These are phyloP conservation scores for Vararia minispora DNA, from an alignment of 768 basidiomycete species.

Conservation along the genomic window DNA sequence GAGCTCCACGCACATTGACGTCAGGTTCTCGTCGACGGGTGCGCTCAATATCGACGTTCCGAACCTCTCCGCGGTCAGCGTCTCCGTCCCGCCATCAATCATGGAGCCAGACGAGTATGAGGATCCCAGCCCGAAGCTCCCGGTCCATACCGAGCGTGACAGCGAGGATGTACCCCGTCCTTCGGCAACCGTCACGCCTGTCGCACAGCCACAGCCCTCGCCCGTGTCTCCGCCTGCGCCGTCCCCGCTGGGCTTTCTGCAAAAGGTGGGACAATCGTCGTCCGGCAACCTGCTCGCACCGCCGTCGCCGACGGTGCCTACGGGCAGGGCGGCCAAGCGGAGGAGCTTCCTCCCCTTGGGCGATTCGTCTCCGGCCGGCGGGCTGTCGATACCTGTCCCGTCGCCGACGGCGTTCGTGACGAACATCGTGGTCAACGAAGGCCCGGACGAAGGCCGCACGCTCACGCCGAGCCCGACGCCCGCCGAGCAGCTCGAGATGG, in stretches of 20 bases:
- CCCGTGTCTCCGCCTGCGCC: conserved; percentile 9
- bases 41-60: conserved; percentile 29
- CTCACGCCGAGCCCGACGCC: conserved; percentile 34
- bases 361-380: conserved; percentile 52
- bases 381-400: conserved; percentile 52
- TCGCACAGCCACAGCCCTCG: conserved; percentile 3
- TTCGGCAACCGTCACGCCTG: conserved; percentile 4
- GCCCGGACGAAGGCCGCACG: conserved; percentile 15
- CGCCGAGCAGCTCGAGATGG: conserved; percentile 33
- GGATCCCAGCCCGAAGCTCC: too few species aligned
- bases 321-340: conserved; percentile 51
- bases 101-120: conserved; percentile 4
- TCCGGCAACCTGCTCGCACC: conserved; percentile 33
- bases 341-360: conserved; percentile 85
- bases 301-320: conserved; percentile 30
- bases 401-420: conserved; percentile 52
- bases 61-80: neutral
- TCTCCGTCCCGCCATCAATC: conserved; percentile 9
- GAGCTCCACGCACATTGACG: conserved; percentile 49
- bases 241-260: conserved; percentile 5
- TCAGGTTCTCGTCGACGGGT: conserved; percentile 65
- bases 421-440: conserved; percentile 32
- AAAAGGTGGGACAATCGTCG: too few species aligned
- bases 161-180: conserved; percentile 10
- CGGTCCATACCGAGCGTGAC: too few species aligned